Conservation (phyloP, 2,329 filamentous ascomycete genomes). For the Fusarium sp. region DNA sequence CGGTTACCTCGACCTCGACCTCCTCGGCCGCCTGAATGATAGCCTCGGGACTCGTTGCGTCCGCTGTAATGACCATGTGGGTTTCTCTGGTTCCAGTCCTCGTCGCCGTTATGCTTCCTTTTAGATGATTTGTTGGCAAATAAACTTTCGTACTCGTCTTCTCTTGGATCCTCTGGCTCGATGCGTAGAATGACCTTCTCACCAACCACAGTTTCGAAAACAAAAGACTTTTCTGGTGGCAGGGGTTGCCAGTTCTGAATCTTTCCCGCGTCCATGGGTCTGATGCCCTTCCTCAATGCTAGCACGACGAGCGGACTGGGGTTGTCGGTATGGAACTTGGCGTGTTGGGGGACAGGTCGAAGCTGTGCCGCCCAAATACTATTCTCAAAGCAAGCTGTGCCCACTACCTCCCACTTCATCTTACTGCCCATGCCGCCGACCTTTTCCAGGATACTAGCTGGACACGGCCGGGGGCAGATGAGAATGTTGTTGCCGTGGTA, state of each 20-base stretch:
- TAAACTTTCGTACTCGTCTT: slow-evolving; percentile 71
- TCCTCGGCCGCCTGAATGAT: slow-evolving; percentile 55
- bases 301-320: slow-evolving; percentile 82
- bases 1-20: slow-evolving; percentile 52
- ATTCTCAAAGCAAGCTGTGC: slow-evolving; percentile 78
- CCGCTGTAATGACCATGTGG: slow-evolving; percentile 48
- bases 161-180: slow-evolving; percentile 72
- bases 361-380: slow-evolving; percentile 89
- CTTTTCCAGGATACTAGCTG: slow-evolving; percentile 77
- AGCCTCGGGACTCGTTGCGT: slow-evolving; percentile 54
- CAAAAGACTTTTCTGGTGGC: slow-evolving; percentile 73
- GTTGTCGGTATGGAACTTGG: slow-evolving; percentile 82
- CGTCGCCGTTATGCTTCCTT: slow-evolving; percentile 65
- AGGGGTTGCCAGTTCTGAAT: slow-evolving; percentile 88
- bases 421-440: slow-evolving; percentile 88
- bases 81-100: slow-evolving; percentile 50
- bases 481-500: slow-evolving; percentile 90
- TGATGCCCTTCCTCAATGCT: slow-evolving; percentile 78
- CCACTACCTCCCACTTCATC: slow-evolving; percentile 85
- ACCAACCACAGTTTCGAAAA: slow-evolving; percentile 84
- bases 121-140: slow-evolving; percentile 69
- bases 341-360: slow-evolving; percentile 73
- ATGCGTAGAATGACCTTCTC: slow-evolving; percentile 88
- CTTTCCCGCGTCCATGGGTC: slow-evolving; percentile 80
- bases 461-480: slow-evolving; percentile 82